phyloP scores from a whole-genome alignment of 257 asterid species.

The Coffea eugenioides region DNA sequence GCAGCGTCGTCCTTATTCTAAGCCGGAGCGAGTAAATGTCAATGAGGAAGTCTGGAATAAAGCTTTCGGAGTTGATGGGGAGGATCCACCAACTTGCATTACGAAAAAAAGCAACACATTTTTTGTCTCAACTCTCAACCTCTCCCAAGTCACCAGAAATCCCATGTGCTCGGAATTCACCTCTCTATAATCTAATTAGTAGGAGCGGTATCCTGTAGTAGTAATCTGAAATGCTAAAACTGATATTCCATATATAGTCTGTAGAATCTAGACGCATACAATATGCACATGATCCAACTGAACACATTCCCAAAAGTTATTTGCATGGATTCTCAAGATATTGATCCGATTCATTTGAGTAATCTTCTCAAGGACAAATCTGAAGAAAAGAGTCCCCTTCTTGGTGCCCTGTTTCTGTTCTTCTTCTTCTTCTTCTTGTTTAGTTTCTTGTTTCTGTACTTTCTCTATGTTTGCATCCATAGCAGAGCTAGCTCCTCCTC shows the following conservation, averaged over 20 bases:
- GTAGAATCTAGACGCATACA: not conserved
- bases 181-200: not conserved
- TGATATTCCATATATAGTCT: not conserved
- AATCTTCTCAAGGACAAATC: conserved; percentile 18
- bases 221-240: too few species aligned
- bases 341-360: conserved; percentile 31
- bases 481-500: conserved; percentile 4
- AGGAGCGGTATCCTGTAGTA: too few species aligned
- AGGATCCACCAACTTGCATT: not conserved
- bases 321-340: conserved; percentile 33
- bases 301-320: not conserved
- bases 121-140: not conserved
- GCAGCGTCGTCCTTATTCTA: not conserved
- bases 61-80: not conserved
- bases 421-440: conserved; percentile 19
- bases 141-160: too few species aligned
- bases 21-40: not conserved
- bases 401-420: conserved; percentile 30
- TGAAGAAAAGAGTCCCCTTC: conserved; percentile 26
- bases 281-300: not conserved
- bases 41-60: not conserved
- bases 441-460: conserved; percentile 33
- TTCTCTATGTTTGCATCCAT: conserved; percentile 29
- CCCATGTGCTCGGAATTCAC: not conserved
- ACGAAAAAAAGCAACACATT: not conserved